Base-by-base conservation (phyloP, 257 asterid genomes). In the Penstemon newberryi region DNA sequence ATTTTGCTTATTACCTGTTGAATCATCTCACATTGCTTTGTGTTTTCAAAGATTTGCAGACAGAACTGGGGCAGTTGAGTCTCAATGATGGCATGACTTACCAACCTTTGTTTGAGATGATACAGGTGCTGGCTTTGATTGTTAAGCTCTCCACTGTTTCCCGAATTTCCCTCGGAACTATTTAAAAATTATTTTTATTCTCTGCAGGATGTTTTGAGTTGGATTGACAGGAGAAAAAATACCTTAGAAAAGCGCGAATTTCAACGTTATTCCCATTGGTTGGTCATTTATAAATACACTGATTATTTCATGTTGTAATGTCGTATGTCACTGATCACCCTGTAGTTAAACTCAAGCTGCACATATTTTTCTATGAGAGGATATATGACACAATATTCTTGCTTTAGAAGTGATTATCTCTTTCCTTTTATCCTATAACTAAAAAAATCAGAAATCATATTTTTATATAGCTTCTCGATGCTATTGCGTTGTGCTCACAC, bases 41-140 rank as follows among this genome's bases (percentile, higher is more conserved):
- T 66, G 63, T 73, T 75, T 71, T 78, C 69, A 74, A 77, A 94
- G 99, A 75, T 77, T 78, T 94, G 86, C 88, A 80, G 85, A 80
- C 83, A 49, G 99, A 94, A 82, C 74, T 91, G 65, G 82, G 74
- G 70, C 83, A 87, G 69, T 82, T 94, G 79, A 60, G 75, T 60
- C 74, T 74, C 62, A 65, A 63, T 63, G 85, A 94, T 76, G 57
- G 56, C 33, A 74, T 81, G 92, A 86, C 83, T 70, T 94, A 94
- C 81, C 90, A 80, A 73, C 99, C 99, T 57, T 80, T 94, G 80
- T 64, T 75, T 70, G 97, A 91, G 73, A 87, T 90, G 96, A 76
- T 73, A 15, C 86, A 90, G 95, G 99, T 93, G 73, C 59, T 68
- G 72, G 42, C 66, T 65, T 55, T 65, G 4, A 63, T 36, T 15